Conservation (phyloP, 2,329 filamentous ascomycete genomes). For the Claviceps sp. region DNA sequence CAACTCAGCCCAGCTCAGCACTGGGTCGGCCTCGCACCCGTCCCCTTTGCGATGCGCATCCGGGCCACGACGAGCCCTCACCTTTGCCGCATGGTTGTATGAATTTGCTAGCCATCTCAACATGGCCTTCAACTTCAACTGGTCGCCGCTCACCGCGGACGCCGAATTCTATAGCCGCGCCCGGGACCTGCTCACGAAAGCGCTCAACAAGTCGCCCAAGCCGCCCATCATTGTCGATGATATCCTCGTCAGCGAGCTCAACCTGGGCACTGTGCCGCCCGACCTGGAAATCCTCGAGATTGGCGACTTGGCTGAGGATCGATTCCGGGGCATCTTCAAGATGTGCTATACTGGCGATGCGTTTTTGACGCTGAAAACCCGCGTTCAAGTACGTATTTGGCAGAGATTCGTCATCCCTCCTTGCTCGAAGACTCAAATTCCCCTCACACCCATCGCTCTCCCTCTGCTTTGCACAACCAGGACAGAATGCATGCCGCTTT, state of each 20-base stretch:
- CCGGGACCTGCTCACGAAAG: conserved; percentile 84
- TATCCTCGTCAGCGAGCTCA: conserved; percentile 95
- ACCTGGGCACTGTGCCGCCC: conserved; percentile 85
- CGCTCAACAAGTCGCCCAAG: conserved; percentile 94
- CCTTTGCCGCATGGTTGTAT: conserved; percentile 20
- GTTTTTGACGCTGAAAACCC: conserved; percentile 85
- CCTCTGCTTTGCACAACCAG: no score
- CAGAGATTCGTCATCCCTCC: no score
- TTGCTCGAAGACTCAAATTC: no score
- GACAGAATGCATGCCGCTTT: no score
- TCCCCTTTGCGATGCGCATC: conserved; percentile 6
- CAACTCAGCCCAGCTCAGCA: background rate
- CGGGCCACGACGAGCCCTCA: conserved; percentile 8
- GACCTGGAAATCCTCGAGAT: conserved; percentile 96
- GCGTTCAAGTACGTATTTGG: conserved; percentile 61
- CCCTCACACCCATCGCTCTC: no score
- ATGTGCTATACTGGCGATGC: conserved; percentile 97
- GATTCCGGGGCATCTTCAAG: conserved; percentile 97
- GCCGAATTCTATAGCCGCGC: conserved; percentile 81
- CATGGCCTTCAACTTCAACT: conserved; percentile 99
- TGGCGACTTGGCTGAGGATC: conserved; percentile 90
- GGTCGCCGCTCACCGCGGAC: conserved; percentile 95
- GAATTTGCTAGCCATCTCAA: conserved; percentile 32
- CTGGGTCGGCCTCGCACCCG: background rate
- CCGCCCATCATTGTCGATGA: conserved; percentile 99